phyloP scores from a whole-genome alignment of 148 eudicot species.

The Suaeda aralocaspica region DNA sequence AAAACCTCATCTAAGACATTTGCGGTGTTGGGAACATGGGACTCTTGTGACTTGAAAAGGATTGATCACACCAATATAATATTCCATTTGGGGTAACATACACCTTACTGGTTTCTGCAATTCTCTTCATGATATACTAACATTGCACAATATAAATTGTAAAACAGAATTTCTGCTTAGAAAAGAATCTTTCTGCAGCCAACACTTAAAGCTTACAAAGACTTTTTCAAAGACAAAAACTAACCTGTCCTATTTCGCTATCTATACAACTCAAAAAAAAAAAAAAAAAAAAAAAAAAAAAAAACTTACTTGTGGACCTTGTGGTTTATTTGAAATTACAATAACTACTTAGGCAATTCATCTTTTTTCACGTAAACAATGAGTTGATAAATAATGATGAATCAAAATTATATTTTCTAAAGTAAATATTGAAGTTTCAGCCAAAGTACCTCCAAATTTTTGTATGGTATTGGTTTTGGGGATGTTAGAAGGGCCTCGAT shows the following conservation, averaged over 20 bases:
- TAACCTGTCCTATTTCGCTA: too few species aligned
- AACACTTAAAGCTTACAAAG: not conserved
- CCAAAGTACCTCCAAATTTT: conserved; percentile 56
- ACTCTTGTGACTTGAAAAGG: too few species aligned
- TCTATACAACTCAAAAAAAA: too few species aligned
- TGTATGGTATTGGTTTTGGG: conserved; percentile 53
- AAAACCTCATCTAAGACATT: too few species aligned
- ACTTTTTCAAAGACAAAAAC: too few species aligned
- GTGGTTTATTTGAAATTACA: not conserved
- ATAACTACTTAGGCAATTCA: not conserved
- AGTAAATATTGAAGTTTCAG: not conserved
- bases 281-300: too few species aligned
- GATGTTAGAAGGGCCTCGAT: conserved; percentile 66
- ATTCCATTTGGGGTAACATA: too few species aligned
- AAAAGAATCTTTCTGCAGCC: not conserved
- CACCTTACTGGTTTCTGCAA: too few species aligned
- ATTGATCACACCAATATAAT: too few species aligned
- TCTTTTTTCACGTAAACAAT: not conserved
- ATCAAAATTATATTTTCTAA: not conserved
- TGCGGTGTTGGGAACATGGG: too few species aligned
- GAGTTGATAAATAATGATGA: not conserved
- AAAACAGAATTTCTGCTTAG: not conserved
- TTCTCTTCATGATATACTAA: not conserved
- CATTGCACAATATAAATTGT: not conserved
- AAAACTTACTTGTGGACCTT: not conserved